phyloP scores from a whole-genome alignment of 1,139 yeast species.

The Kodamaea suecica region DNA sequence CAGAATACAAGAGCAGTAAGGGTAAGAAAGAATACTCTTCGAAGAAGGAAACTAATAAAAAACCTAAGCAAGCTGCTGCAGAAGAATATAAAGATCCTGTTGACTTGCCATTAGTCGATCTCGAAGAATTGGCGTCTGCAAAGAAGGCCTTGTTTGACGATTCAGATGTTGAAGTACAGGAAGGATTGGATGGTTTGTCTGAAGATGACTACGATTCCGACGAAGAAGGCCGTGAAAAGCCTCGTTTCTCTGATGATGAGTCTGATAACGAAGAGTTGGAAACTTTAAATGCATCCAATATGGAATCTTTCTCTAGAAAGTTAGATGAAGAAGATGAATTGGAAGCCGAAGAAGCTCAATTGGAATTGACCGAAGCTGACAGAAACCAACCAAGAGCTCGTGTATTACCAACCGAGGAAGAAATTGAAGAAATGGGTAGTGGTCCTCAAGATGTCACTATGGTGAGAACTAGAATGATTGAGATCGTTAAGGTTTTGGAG shows the following conservation, averaged over 20 bases:
- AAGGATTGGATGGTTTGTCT: conserved; percentile 12
- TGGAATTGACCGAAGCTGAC: conserved; percentile 61
- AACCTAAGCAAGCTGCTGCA: conserved; percentile 17
- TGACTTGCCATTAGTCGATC: conserved; percentile 59
- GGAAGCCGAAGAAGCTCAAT: conserved; percentile 78
- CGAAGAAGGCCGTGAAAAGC: conserved; percentile 56
- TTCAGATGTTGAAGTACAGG: conserved; percentile 48
- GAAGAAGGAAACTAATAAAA: conserved; percentile 20
- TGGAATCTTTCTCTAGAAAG: conserved; percentile 72
- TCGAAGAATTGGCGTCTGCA: conserved; percentile 60
- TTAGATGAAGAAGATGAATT: conserved; percentile 69
- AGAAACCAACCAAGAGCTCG: conserved; percentile 67
- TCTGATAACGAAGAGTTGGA: conserved; percentile 72
- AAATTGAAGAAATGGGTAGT: conserved; percentile 47
- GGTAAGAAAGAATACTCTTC: conserved; percentile 14
- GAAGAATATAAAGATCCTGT: conserved; percentile 43
- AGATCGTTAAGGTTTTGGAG: conserved; percentile 92
- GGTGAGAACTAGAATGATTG: conserved; percentile 90
- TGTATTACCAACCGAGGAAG: conserved; percentile 61
- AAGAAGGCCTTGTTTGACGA: conserved; percentile 79
- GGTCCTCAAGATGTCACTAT: conserved; percentile 75
- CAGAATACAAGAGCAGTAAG: conserved; percentile 21
- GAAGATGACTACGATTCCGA: conserved; percentile 50
- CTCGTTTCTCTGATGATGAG: conserved; percentile 84
- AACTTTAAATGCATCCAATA: conserved; percentile 77